Evolutionary conservation across 2,329 filamentous ascomycete species (phyloP), one percentile per base, ranked within the genome.

Genomic region (Fusarium haematococcum): DNA sequence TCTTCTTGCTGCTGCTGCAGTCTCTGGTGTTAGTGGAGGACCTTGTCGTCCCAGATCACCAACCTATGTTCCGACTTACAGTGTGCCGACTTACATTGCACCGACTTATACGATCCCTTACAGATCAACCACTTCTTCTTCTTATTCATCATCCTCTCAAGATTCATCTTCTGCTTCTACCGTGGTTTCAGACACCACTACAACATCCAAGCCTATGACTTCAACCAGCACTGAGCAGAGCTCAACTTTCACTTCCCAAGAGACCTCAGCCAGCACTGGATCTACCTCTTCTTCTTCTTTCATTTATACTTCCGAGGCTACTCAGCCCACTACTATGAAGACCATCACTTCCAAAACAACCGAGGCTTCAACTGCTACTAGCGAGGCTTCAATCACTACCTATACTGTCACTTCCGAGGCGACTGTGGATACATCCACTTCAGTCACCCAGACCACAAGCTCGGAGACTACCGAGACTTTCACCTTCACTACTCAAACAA

Each of bases 1-100:
- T 67, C 43, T 74, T 41, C 45, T 75, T 27, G 43, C 62, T 60
- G 45, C 63, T 63, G 57, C 58, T 6, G 60, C 56, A 48, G 54
- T 75, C 7, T 8, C 43, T n/a, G 32, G 54, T 8, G 48, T 73
- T 16, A 57, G 62, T 4, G 72, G 50, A 37, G 72, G 72, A 5
- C 72, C 62, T 30, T 74, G 72, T 18, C 71, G 69, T n/a, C 72
- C 72, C 57, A 66, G 72, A 16, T 67, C 43, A 11, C 54, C 68
- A 18, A 71, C 68, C 45, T 66, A 60, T 30, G 39, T 60, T 59
- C 35, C 56, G 35, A 59, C 56, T n/a, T 59, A 59, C 16, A 45
- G 18, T 70, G 54, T 59, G 50, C 59, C 68, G 10, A 41, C 41
- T 43, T 73, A 69, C 14, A 65, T 18, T 25, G 27, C 59, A 13